phyloP scores from a whole-genome alignment of 108 stramenopile species.

The Craspedostauros australis region DNA sequence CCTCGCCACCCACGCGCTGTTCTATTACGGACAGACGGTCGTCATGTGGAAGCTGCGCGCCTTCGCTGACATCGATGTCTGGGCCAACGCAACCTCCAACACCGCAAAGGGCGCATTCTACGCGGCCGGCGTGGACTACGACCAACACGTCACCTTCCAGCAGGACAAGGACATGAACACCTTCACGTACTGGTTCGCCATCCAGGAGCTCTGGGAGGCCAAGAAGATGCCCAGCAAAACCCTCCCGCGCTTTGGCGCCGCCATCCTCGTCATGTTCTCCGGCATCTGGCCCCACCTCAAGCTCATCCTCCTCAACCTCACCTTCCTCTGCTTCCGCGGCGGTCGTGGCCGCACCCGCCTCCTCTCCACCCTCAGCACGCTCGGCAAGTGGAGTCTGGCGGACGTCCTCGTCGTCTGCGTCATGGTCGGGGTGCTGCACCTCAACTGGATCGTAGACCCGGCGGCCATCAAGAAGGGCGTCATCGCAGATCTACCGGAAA shows the following conservation, averaged over 20 bases:
- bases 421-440: conserved; percentile 74
- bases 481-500: conserved; percentile 43
- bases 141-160: conserved; percentile 24
- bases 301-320: conserved; percentile 45
- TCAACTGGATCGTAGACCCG: conserved; percentile 74
- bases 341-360: conserved; percentile 37
- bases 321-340: conserved; percentile 53
- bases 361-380: conserved; percentile 47
- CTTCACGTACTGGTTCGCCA: conserved; percentile 79
- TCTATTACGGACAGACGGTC: conserved; percentile 58
- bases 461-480: conserved; percentile 49
- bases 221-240: conserved; percentile 51
- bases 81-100: conserved; percentile 49
- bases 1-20: conserved; percentile 47
- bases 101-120: conserved; percentile 40
- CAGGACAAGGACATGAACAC: conserved; percentile 52
- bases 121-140: conserved; percentile 37
- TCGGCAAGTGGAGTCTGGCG: conserved; percentile 81
- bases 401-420: conserved; percentile 83
- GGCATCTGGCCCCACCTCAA: conserved; percentile 85
- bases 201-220: conserved; percentile 70
- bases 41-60: conserved; percentile 76
- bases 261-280: conserved; percentile 58
- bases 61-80: conserved; percentile 41
- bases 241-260: conserved; percentile 55